Evolutionary conservation across 345 rosid species (phyloP).

Genomic region (Populus tremula): DNA sequence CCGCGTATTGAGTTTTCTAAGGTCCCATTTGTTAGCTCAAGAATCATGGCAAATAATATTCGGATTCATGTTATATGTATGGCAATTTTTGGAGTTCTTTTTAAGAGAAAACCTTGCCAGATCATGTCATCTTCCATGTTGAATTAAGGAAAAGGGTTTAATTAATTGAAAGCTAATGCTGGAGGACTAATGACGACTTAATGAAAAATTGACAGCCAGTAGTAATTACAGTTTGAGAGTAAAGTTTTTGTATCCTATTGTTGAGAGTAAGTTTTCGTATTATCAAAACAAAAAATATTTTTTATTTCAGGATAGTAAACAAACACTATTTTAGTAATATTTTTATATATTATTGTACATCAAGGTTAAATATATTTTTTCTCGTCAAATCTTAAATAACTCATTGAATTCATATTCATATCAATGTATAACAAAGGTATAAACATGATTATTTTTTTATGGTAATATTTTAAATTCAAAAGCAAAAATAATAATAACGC

Average conservation of each 20-base stretch:
- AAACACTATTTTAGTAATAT: no score
- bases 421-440: no score
- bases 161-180: not conserved
- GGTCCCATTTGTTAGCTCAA: conserved; percentile 3
- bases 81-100: not conserved
- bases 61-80: not conserved
- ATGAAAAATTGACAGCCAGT: not conserved
- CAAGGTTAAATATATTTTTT: no score
- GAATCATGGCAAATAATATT: not conserved
- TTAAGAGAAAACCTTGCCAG: not conserved
- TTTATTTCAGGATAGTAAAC: no score
- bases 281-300: no score
- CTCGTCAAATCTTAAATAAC: not conserved
- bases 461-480: not conserved
- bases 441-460: no score
- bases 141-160: not conserved
- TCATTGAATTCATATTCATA: not conserved
- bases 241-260: no score
- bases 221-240: not conserved
- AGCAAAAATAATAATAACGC: no score
- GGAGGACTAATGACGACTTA: not conserved
- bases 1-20: not conserved
- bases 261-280: no score
- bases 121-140: not conserved
- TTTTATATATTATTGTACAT: no score